Percentiles rank a stretch among this genome's conserved stretches.
phyloP scores from a whole-genome alignment of 2,329 filamentous ascomycete genomes.

The Nemania bipapillata region DNA sequence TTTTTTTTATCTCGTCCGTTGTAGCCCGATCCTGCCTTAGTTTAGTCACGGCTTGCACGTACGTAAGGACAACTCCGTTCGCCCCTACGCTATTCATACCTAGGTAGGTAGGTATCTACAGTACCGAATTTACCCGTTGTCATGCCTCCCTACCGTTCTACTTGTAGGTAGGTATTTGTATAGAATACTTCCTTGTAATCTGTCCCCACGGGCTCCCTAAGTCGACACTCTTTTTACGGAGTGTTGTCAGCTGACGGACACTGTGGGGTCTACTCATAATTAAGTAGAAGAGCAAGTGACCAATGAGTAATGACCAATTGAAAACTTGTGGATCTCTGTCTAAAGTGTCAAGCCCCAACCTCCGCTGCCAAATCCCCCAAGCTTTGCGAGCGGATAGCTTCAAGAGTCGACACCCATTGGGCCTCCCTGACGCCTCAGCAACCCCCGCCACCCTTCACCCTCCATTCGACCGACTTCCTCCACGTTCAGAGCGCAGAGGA shows the following conservation, averaged over 20 bases:
- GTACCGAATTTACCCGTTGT: constrained; percentile 39
- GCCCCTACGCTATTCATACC: no score
- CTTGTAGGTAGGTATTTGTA: not conserved
- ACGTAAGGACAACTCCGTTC: constrained; percentile 1
- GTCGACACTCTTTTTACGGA: no score
- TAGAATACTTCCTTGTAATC: no score
- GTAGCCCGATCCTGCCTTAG: constrained; percentile 14
- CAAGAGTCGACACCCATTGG: constrained; percentile 22
- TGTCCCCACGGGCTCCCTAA: no score
- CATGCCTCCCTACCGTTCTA: not conserved
- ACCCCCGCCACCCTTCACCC: not conserved
- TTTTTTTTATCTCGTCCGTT: constrained; percentile 19
- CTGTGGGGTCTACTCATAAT: not conserved
- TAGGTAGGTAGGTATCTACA: no score
- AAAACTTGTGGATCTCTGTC: constrained; percentile 20
- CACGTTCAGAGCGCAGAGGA: not conserved
- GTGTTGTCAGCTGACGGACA: not conserved
- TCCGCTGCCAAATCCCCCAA: no score
- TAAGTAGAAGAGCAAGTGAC: constrained; percentile 6
- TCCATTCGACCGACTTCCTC: not conserved
- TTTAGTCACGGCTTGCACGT: not conserved
- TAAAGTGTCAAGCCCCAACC: constrained; percentile 22
- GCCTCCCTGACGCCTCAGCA: constrained; percentile 12
- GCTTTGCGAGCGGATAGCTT: constrained; percentile 34
- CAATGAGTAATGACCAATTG: constrained; percentile 29